Evolutionary conservation across 2,329 filamentous ascomycete species (phyloP), one percentile per base, ranked within the genome.

Genomic region (Exophiala xenobiotica): DNA sequence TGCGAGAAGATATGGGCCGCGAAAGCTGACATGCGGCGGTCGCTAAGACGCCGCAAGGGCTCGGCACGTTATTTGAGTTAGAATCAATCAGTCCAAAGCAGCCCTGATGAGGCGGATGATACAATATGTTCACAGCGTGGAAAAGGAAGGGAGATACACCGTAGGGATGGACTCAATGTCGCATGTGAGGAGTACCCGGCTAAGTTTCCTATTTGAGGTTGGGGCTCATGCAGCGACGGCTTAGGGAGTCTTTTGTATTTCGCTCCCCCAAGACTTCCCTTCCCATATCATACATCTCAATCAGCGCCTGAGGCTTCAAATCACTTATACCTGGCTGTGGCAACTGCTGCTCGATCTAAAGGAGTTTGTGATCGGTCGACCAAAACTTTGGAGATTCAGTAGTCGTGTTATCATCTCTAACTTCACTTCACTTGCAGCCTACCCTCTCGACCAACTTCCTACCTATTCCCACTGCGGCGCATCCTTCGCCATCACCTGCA

Each of bases 241-340:
- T 35, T 35, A 35, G 31, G 31, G 18, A 40, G 22, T 40, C 19
- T 20, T 23, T 23, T 14, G 19, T 14, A 22, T 40, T 23, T 40
- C 38, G 38, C 19, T 40, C 19, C 14, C 38, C 19, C 19, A 20
- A 23, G 19, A 40, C 22, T 40, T 40, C 38, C 38, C 38, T 40
- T 40, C 38, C 19, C 22, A 23, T 20, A 40, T 12, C 38, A 40
- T 40, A 20, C 38, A 40, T 22, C 20, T 40, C 9, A n/a, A n/a
- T 23, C 38, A 40, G 8, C 37, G 38, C 19, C 22, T 40, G 6
- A n/a, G 12, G 22, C 19, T 23, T 40, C 38, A 40, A 3, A 22
- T n/a, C 12, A 23, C 11, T 23, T n/a, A 6, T 23, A 20, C 19
- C 20, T 8, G 19, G 18, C 14, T 12, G 38, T 24, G 38, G 22